Conservation (phyloP, 805 yeast genomes). For the Jamesozyma piceae region DNA sequence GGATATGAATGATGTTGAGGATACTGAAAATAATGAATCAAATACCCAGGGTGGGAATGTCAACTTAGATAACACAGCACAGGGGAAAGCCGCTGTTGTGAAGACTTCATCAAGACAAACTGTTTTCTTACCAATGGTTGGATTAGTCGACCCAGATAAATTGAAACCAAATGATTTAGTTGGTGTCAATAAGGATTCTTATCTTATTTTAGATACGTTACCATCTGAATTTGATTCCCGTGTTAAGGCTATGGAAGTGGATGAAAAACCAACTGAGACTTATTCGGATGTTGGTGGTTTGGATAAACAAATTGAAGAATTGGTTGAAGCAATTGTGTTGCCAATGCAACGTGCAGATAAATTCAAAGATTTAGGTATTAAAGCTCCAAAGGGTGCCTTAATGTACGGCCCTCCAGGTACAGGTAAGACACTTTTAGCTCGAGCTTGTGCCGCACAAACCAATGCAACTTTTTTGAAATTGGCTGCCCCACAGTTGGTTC, state of each 20-base stretch:
- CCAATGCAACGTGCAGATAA: constrained; percentile 98
- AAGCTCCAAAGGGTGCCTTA: constrained; percentile 95
- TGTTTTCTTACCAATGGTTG: constrained; percentile 89
- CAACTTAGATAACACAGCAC: constrained; percentile 81
- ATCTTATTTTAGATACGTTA: constrained; percentile 81
- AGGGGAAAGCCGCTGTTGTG: constrained; percentile 95
- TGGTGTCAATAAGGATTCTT: constrained; percentile 96
- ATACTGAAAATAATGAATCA: constrained; percentile 44
- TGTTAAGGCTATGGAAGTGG: constrained; percentile 99
- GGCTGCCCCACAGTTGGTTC: constrained; percentile 97
- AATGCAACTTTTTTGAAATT: constrained; percentile 93
- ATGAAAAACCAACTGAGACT: constrained; percentile 95
- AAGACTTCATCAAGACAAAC: constrained; percentile 97
- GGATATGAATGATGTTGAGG: constrained; percentile 77
- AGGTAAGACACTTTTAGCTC: constrained; percentile 91
- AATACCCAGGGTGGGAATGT: constrained; percentile 89
- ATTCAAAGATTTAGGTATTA: constrained; percentile 87
- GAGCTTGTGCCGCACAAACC: constrained; percentile 98
- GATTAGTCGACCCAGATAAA: constrained; percentile 84
- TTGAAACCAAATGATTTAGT: constrained; percentile 95
- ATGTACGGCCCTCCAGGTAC: constrained; percentile 99
- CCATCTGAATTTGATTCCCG: constrained; percentile 97
- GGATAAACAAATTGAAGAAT: constrained; percentile 95
- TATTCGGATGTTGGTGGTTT: constrained; percentile 97
- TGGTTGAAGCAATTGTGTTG: constrained; percentile 94